Percentiles rank a stretch among this genome's conserved stretches.
These are phyloP conservation scores for Fusarium equiseti DNA, from an alignment of 2,329 filamentous ascomycete genomes.

Conservation along the genomic window DNA sequence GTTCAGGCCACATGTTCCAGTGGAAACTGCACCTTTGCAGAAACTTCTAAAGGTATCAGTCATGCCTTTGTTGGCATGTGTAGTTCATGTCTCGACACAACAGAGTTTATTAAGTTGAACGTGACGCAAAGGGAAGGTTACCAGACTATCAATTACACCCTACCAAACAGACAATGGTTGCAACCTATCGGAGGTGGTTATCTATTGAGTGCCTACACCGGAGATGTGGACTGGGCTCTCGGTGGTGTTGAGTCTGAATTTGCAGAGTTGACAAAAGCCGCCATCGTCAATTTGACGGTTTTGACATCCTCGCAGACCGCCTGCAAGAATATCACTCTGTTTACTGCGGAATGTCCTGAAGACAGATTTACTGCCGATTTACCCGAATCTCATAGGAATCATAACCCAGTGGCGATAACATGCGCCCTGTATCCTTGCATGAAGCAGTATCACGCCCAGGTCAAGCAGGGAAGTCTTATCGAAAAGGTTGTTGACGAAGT, in stretches of 20 bases:
- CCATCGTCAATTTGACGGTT: constrained; percentile 4
- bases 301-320: background rate
- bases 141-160: background rate
- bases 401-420: background rate
- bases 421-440: constrained; percentile 14
- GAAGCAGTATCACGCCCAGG: constrained; percentile 8
- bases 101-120: background rate
- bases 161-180: background rate
- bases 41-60: background rate
- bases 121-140: rapidly evolving
- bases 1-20: background rate
- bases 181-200: rapidly evolving
- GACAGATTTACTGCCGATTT: background rate
- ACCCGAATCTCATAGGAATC: rapidly evolving
- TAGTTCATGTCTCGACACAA: constrained; percentile 5
- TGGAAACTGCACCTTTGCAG: constrained; percentile 10
- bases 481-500: background rate
- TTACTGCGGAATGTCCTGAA: background rate
- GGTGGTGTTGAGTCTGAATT: background rate
- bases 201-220: background rate
- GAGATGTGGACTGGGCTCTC: constrained; percentile 7
- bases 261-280: background rate
- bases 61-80: constrained; percentile 15
- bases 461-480: background rate
- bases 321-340: background rate